phyloP scores from a whole-genome alignment of 164 flowering plant genomes.

The Vitis rotundifolia region DNA sequence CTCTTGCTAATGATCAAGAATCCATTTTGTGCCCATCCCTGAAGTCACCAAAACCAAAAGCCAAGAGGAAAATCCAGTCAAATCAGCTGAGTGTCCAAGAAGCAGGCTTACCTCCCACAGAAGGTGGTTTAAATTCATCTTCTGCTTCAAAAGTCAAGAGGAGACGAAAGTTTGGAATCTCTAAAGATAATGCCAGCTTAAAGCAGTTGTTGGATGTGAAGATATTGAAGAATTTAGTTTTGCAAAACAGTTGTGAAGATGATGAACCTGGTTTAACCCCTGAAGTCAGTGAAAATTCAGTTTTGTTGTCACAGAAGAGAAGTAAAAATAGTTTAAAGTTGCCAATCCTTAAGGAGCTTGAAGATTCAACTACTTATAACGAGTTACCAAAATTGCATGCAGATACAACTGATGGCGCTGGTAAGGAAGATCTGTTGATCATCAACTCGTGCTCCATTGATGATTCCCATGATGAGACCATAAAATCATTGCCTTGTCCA shows the following conservation, averaged over 20 bases:
- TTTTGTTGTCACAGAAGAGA: conserved; percentile 6
- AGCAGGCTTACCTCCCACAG: background rate
- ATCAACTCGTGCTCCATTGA: background rate
- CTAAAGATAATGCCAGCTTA: background rate
- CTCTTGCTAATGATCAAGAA: conserved; percentile 1
- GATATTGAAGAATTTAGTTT: conserved; percentile 2
- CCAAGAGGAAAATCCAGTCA: conserved; percentile 10
- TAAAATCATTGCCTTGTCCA: background rate
- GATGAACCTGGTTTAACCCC: background rate
- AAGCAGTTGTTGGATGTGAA: background rate
- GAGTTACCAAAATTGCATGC: background rate
- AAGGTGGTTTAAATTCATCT: conserved; percentile 5
- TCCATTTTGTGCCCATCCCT: background rate
- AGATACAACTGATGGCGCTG: background rate
- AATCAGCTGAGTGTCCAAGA: background rate
- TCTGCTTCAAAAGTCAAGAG: conserved; percentile 6
- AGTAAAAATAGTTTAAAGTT: conserved; percentile 3
- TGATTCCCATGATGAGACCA: conserved; percentile 1
- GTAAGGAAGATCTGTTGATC: conserved; percentile 3
- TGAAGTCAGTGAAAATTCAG: conserved; percentile 4
- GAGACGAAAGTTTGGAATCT: background rate
- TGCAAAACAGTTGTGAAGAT: background rate
- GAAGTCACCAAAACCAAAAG: conserved; percentile 13
- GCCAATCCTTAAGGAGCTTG: conserved; percentile 4
- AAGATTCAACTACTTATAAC: conserved; percentile 7